Evolutionary conservation across 2,329 filamentous ascomycete genomes (phyloP).

Genomic region (Corinectria fuckeliana): DNA sequence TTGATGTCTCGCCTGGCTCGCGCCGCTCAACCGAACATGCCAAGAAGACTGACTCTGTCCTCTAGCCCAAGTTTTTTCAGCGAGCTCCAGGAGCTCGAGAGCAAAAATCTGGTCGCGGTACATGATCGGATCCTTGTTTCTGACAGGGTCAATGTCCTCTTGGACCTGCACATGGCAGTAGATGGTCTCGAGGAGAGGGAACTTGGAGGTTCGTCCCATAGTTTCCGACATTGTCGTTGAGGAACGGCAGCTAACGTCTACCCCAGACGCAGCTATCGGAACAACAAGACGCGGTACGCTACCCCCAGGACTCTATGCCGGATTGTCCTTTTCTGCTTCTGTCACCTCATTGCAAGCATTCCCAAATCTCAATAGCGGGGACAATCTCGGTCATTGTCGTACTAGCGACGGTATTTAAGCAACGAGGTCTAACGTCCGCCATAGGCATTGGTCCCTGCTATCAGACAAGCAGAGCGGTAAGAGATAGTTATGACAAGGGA

Average conservation of each 20-base stretch:
- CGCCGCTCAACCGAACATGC: conserved; percentile 23
- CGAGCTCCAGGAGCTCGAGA: conserved; percentile 49
- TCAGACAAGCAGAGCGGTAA: conserved; percentile 39
- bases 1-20: conserved; percentile 32
- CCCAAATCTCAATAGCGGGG: conserved; percentile 21
- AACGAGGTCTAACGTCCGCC: conserved; percentile 32
- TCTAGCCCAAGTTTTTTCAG: conserved; percentile 48
- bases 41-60: conserved; percentile 33
- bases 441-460: conserved; percentile 50
- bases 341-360: conserved; percentile 26
- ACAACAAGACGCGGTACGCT: conserved; percentile 46
- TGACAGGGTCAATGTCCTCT: conserved; percentile 68
- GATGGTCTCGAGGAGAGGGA: conserved; percentile 71
- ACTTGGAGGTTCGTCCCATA: conserved; percentile 44
- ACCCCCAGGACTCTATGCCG: conserved; percentile 24
- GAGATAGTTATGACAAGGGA: conserved; percentile 22
- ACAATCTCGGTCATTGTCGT: conserved; percentile 18
- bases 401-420: conserved; percentile 26
- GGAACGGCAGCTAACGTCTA: conserved; percentile 37
- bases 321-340: conserved; percentile 19
- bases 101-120: conserved; percentile 45
- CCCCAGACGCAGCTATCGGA: conserved; percentile 40
- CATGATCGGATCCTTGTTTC: conserved; percentile 65
- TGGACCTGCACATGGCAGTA: conserved; percentile 70
- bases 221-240: conserved; percentile 26